Percentiles rank a stretch among this genome's conserved stretches.
These are phyloP conservation scores for Saccharomyces hybrid DNA, from an alignment of 1,139 yeast genomes.

Conservation along the genomic window DNA sequence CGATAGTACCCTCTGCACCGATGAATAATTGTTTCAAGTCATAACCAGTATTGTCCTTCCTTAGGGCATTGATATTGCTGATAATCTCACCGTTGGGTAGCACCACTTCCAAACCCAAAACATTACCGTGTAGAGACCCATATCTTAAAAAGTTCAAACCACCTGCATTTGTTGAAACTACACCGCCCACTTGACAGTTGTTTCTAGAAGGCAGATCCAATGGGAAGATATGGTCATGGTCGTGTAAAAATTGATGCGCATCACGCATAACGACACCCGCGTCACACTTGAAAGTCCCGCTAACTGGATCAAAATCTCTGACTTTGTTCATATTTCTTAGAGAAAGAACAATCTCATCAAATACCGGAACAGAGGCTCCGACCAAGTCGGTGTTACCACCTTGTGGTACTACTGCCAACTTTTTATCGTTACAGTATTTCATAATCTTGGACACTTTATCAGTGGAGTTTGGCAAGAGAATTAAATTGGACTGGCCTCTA, in stretches of 20 bases:
- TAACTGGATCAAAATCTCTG: constrained; percentile 68
- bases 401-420: constrained; percentile 85
- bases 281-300: constrained; percentile 79
- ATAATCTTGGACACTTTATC: constrained; percentile 67
- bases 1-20: constrained; percentile 86
- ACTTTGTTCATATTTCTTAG: constrained; percentile 64
- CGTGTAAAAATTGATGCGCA: constrained; percentile 72
- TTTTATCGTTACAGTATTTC: constrained; percentile 69
- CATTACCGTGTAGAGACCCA: constrained; percentile 90
- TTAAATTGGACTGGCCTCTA: constrained; percentile 68
- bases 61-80: constrained; percentile 67
- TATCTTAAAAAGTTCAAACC: constrained; percentile 79
- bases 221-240: constrained; percentile 81
- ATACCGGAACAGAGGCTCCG: constrained; percentile 87
- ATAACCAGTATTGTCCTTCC: constrained; percentile 90
- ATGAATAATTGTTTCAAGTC: constrained; percentile 83
- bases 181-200: constrained; percentile 90
- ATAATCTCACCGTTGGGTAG: constrained; percentile 78
- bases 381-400: constrained; percentile 97
- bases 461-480: constrained; percentile 71
- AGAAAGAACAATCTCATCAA: constrained; percentile 77
- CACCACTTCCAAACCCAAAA: constrained; percentile 83
- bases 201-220: constrained; percentile 92
- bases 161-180: constrained; percentile 92
- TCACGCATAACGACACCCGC: constrained; percentile 82